A percentile compares a stretch with the other conserved stretches of the same genome.
phyloP scores from a whole-genome alignment of 257 asterid genomes.

The Rauvolfia tetraphylla region DNA sequence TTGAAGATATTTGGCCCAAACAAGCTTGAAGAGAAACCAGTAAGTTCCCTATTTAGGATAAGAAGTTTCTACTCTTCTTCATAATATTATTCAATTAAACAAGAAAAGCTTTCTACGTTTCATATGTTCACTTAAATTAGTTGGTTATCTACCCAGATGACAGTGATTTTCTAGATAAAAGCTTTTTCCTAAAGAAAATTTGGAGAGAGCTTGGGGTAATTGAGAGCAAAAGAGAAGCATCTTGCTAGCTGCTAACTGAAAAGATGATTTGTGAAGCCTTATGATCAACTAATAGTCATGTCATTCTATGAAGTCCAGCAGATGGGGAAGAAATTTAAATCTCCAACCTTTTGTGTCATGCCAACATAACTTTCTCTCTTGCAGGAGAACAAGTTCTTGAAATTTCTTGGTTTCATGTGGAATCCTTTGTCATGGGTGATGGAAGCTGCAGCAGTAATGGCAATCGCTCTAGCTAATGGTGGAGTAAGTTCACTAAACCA shows the following conservation, averaged over 20 bases:
- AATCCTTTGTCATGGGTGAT: conserved; percentile 33
- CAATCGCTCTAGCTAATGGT: conserved; percentile 24
- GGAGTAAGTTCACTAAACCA: conserved; percentile 26
- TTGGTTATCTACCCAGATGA: neutral
- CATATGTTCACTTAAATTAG: too few relatives aligned
- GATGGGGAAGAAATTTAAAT: neutral
- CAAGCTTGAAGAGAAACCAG: conserved; percentile 33
- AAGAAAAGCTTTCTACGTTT: neutral
- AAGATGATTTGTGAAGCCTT: neutral
- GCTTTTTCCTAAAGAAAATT: too few relatives aligned
- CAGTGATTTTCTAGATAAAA: too few relatives aligned
- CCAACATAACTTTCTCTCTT: neutral
- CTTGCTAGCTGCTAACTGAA: too few relatives aligned
- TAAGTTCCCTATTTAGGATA: conserved; percentile 3
- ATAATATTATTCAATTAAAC: neutral
- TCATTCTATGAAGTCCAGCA: neutral
- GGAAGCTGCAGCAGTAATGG: conserved; percentile 30
- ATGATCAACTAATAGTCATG: neutral
- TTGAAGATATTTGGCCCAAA: conserved; percentile 24
- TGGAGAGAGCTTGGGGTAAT: too few relatives aligned
- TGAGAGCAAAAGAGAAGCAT: too few relatives aligned
- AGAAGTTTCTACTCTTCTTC: neutral
- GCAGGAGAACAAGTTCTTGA: conserved; percentile 28
- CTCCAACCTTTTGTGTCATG: neutral
- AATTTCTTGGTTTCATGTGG: conserved; percentile 34